A percentile compares a stretch with the other conserved stretches of the same genome.
Evolutionary conservation across 768 basidiomycete genomes (phyloP).

Genomic region (Collybia sordida): DNA sequence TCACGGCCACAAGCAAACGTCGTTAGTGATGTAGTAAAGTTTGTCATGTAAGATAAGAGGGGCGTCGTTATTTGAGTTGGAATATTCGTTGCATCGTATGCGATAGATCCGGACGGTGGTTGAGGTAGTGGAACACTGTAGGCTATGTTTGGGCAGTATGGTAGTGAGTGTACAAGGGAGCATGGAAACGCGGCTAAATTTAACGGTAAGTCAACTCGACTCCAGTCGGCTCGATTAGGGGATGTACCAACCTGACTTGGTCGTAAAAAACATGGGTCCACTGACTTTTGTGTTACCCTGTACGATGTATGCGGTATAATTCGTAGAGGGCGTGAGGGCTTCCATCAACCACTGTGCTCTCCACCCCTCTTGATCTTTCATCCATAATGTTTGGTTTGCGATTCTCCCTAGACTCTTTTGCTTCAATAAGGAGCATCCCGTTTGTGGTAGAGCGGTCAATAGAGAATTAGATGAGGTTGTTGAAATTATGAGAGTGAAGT

Average conservation of each 20-base stretch:
- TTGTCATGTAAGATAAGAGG: constrained; percentile 59
- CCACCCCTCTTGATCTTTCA: constrained; percentile 59
- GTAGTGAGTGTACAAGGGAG: constrained; percentile 66
- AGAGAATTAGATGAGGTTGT: constrained; percentile 41
- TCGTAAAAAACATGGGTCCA: constrained; percentile 69
- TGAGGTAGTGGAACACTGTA: constrained; percentile 70
- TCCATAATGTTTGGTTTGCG: constrained; percentile 51
- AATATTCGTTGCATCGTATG: constrained; percentile 52
- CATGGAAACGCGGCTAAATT: constrained; percentile 63
- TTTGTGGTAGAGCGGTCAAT: constrained; percentile 46
- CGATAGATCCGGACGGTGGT: constrained; percentile 37
- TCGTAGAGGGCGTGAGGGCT: constrained; percentile 60
- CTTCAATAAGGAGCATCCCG: constrained; percentile 56
- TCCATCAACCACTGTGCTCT: constrained; percentile 67
- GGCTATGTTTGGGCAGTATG: constrained; percentile 70
- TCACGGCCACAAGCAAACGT: constrained; percentile 82
- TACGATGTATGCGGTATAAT: constrained; percentile 76
- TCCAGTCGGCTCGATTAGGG: neutral
- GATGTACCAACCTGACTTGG: constrained; percentile 72
- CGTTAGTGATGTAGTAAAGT: constrained; percentile 72
- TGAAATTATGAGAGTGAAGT: constrained; percentile 56
- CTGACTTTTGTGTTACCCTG: constrained; percentile 55
- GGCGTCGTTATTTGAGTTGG: constrained; percentile 46
- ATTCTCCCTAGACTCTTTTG: constrained; percentile 36
- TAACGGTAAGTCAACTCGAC: neutral